Conservation (phyloP, 176 grass and related monocot genomes). For the Triticum timopheevii region DNA sequence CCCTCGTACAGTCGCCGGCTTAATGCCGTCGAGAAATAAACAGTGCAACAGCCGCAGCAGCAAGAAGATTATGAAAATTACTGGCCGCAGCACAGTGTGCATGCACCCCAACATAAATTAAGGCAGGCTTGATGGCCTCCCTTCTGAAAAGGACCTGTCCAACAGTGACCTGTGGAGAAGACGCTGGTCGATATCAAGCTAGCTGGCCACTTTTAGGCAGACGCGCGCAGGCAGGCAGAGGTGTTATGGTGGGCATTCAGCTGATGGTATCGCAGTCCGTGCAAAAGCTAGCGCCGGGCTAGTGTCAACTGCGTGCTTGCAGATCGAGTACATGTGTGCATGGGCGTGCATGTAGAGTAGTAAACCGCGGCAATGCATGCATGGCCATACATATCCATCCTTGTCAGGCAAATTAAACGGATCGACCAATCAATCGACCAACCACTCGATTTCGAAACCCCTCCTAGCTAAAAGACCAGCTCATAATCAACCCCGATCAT, state of each 20-base stretch:
- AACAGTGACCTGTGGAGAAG: constrained; percentile 8
- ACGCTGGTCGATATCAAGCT: not conserved
- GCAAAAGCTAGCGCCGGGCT: not conserved
- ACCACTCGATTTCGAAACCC: constrained; percentile 27
- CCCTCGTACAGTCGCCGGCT: constrained; percentile 8
- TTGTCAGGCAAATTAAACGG: constrained; percentile 9
- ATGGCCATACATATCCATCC: not conserved
- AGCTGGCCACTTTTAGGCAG: not conserved
- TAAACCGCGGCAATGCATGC: not conserved
- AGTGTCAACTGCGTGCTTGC: not conserved
- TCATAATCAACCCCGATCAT: constrained; percentile 40
- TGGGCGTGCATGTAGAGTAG: constrained; percentile 6
- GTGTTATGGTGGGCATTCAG: constrained; percentile 19
- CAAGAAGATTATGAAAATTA: not conserved
- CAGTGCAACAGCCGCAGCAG: not conserved
- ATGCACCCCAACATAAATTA: not conserved
- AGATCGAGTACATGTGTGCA: not conserved
- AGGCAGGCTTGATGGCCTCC: not conserved
- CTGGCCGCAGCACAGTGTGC: not conserved
- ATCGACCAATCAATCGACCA: constrained; percentile 43
- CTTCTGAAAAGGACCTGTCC: not conserved
- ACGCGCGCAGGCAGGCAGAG: not conserved
- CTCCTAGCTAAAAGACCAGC: constrained; percentile 46
- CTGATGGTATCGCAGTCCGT: not conserved
- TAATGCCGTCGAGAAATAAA: not conserved